Percentiles rank a stretch among this genome's conserved stretches.
These are phyloP conservation scores for Tolypocladium ovalisporum DNA, from an alignment of 2,329 filamentous ascomycete species.

Conservation along the genomic window DNA sequence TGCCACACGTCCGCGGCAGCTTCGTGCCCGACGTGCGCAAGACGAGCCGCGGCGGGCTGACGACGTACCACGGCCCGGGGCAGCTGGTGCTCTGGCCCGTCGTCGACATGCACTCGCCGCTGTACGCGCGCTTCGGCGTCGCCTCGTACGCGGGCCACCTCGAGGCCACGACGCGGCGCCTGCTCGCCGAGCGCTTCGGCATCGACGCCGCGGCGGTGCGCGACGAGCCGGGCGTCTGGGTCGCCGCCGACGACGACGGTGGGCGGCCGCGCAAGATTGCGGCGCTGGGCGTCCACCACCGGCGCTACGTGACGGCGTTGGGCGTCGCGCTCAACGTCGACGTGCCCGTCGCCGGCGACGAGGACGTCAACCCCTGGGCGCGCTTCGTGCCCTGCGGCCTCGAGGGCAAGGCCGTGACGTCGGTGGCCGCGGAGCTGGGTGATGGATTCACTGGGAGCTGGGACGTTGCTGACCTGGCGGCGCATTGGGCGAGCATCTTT, in stretches of 20 bases:
- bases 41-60: constrained; percentile 76
- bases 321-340: constrained; percentile 74
- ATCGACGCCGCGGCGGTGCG: constrained; percentile 48
- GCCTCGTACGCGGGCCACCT: constrained; percentile 68
- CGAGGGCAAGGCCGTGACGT: constrained; percentile 69
- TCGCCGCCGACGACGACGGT: constrained; percentile 20
- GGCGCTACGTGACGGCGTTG: constrained; percentile 72
- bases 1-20: constrained; percentile 12
- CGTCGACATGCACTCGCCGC: constrained; percentile 57
- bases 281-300: constrained; percentile 82
- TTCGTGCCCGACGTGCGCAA: constrained; percentile 51
- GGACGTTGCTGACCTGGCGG: constrained; percentile 17
- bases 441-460: constrained; percentile 6
- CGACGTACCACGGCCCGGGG: constrained; percentile 90
- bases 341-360: constrained; percentile 37
- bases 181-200: constrained; percentile 44
- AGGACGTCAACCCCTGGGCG: constrained; percentile 38
- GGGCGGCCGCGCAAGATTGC: constrained; percentile 66
- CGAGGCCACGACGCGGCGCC: constrained; percentile 62
- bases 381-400: constrained; percentile 88
- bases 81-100: constrained; percentile 91
- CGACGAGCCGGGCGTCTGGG: constrained; percentile 83
- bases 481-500: constrained; percentile 21
- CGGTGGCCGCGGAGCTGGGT: constrained; percentile 45
- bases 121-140: constrained; percentile 52